phyloP scores from a whole-genome alignment of 306 rosid genomes.

The Sesbania bispinosa region DNA sequence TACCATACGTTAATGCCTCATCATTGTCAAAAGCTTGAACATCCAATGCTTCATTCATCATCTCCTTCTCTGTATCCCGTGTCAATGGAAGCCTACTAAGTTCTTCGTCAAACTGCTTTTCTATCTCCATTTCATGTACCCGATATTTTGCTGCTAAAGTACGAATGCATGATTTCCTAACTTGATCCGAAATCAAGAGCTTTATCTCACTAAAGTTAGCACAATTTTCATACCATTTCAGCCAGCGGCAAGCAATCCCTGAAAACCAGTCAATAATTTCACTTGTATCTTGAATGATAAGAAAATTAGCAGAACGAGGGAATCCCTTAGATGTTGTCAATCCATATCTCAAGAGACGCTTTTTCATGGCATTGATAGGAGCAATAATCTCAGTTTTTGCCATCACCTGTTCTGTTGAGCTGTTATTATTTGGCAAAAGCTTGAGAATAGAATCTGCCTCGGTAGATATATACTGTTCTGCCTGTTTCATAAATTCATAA shows the following conservation, averaged over 20 bases:
- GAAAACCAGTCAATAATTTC: conserved; percentile 85
- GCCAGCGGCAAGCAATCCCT: conserved; percentile 75
- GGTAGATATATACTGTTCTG: conserved; percentile 61
- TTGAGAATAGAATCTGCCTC: conserved; percentile 66
- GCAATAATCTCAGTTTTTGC: conserved; percentile 61
- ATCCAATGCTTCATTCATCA: conserved; percentile 35
- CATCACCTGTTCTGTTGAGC: conserved; percentile 36
- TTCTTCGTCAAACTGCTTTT: conserved; percentile 63
- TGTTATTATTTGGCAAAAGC: conserved; percentile 54
- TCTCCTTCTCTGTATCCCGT: conserved; percentile 50
- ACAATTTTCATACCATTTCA: conserved; percentile 67
- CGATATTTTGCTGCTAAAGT: conserved; percentile 86
- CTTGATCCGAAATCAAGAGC: conserved; percentile 50
- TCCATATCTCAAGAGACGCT: conserved; percentile 71
- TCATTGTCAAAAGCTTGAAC: conserved; percentile 54
- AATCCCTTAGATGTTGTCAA: conserved; percentile 57
- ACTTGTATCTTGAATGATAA: conserved; percentile 60
- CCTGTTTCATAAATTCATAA: conserved; percentile 57
- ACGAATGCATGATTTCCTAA: conserved; percentile 86
- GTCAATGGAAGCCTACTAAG: conserved; percentile 62
- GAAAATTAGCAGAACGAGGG: conserved; percentile 50
- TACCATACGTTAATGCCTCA: conserved; percentile 80
- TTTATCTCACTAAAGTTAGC: conserved; percentile 64
- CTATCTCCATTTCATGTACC: conserved; percentile 64
- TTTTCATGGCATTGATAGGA: conserved; percentile 56